Conservation (phyloP, 371 early-diverging fungal genomes). For the Mucor sp. region DNA sequence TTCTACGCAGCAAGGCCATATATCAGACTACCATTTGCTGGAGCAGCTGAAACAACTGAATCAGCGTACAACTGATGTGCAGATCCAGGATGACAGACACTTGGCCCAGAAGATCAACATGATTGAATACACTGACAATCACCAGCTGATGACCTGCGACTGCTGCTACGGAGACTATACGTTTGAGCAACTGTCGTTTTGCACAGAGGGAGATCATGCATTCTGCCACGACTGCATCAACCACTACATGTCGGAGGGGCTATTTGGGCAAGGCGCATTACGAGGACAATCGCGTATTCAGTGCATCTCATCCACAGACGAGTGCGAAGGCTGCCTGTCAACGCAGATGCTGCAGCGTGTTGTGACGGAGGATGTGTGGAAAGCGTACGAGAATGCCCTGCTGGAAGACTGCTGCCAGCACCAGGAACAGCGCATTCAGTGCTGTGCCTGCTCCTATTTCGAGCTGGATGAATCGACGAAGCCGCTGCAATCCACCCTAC, state of each 20-base stretch:
- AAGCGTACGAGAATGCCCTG: constrained; percentile 43
- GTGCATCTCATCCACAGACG: constrained; percentile 44
- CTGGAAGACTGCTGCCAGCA: constrained; percentile 37
- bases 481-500: constrained; percentile 9
- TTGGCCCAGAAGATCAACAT: constrained; percentile 43
- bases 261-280: constrained; percentile 62
- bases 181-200: constrained; percentile 55
- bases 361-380: constrained; percentile 38
- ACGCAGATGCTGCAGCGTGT: constrained; percentile 26
- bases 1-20: background rate
- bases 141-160: constrained; percentile 53
- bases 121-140: constrained; percentile 36
- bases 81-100: constrained; percentile 26
- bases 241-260: constrained; percentile 48
- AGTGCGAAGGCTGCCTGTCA: constrained; percentile 39
- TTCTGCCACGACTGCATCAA: constrained; percentile 55
- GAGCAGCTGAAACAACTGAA: constrained; percentile 34
- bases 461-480: constrained; percentile 47
- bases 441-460: constrained; percentile 56
- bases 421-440: constrained; percentile 34
- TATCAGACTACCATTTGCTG: constrained; percentile 16
- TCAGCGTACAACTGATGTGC: constrained; percentile 17
- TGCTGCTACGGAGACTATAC: constrained; percentile 60
- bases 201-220: constrained; percentile 55
- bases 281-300: constrained; percentile 40